These are phyloP conservation scores for Pelargonium myrrhifolium DNA, from an alignment of 441 rosid species.

Conservation along the genomic window DNA sequence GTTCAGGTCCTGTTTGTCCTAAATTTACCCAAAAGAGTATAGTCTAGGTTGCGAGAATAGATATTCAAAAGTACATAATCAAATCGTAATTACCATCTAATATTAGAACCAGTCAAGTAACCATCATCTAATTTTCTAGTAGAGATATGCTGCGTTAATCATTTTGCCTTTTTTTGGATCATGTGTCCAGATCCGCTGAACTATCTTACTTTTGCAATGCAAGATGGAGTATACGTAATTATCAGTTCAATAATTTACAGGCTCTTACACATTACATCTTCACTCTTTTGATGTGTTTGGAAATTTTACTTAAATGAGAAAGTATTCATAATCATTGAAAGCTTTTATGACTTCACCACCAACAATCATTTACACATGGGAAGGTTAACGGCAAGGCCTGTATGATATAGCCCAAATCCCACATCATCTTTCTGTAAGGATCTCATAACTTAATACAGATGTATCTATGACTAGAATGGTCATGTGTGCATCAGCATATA, in stretches of 20 bases:
- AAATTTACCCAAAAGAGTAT: neutral
- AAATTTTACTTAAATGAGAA: neutral
- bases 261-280: neutral
- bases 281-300: neutral
- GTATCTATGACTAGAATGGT: neutral
- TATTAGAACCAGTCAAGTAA: neutral
- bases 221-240: neutral
- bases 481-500: neutral
- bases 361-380: conserved; percentile 28
- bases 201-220: neutral
- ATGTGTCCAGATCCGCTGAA: conserved; percentile 6
- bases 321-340: conserved; percentile 10
- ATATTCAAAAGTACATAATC: neutral
- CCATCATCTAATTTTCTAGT: neutral
- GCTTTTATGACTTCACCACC: conserved; percentile 17
- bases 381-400: neutral
- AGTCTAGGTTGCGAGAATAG: conserved; percentile 1
- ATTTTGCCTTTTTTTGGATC: neutral
- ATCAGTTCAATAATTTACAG: conserved; percentile 2
- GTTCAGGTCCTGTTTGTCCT: neutral
- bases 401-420: conserved; percentile 22
- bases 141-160: neutral
- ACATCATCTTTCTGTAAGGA: conserved; percentile 9
- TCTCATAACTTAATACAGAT: neutral
- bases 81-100: neutral